Percentiles rank a stretch among this genome's conserved stretches.
These are phyloP conservation scores for Tetracentron sinense DNA, from an alignment of 164 flowering plant species.

Conservation along the genomic window DNA sequence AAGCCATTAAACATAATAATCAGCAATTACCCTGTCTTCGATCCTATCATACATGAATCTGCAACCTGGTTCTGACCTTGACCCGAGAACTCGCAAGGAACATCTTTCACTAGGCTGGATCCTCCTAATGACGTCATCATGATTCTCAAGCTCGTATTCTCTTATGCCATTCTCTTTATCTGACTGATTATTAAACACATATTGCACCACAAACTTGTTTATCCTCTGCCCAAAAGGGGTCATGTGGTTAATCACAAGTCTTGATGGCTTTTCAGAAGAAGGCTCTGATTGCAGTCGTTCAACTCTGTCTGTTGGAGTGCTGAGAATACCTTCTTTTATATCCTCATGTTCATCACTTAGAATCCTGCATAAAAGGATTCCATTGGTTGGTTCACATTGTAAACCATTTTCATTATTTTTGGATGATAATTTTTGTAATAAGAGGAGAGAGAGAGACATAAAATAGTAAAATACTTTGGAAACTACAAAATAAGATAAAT, in stretches of 20 bases:
- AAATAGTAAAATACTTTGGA: no score
- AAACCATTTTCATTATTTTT: not conserved
- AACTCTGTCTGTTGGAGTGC: conserved; percentile 48
- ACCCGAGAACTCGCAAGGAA: conserved; percentile 54
- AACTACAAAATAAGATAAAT: no score
- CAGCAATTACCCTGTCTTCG: conserved; percentile 71
- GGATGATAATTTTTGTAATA: not conserved
- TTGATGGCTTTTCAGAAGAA: conserved; percentile 44
- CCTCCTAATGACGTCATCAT: conserved; percentile 74
- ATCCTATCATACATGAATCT: conserved; percentile 86
- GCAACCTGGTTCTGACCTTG: conserved; percentile 65
- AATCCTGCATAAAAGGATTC: conserved; percentile 40
- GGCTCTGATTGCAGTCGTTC: conserved; percentile 28
- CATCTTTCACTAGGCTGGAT: conserved; percentile 56
- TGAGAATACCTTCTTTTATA: conserved; percentile 32
- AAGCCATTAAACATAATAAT: not conserved
- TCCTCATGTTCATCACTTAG: conserved; percentile 52
- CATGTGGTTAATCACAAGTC: conserved; percentile 23
- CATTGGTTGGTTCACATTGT: not conserved
- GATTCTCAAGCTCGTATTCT: conserved; percentile 32
- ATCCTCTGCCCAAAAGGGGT: conserved; percentile 85
- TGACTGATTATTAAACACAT: conserved; percentile 35
- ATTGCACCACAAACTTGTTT: conserved; percentile 63
- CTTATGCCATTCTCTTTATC: conserved; percentile 25
- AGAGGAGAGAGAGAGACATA: not conserved